phyloP scores from a whole-genome alignment of 2,329 filamentous ascomycete species.

The Teratosphaeria viscida region DNA sequence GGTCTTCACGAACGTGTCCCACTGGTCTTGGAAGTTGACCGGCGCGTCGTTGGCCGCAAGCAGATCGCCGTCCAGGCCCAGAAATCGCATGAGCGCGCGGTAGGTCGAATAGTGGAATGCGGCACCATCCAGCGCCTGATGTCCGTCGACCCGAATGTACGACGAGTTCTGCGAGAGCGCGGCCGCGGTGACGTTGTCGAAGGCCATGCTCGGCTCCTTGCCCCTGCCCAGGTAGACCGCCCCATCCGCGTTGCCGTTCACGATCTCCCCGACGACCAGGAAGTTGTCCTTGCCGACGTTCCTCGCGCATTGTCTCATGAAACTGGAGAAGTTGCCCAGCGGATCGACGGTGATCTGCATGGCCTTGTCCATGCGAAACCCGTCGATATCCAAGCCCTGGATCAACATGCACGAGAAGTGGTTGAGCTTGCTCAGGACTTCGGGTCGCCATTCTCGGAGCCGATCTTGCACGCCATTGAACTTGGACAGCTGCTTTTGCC shows the following conservation, averaged over 20 bases:
- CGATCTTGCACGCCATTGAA: conserved; percentile 59
- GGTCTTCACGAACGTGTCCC: conserved; percentile 46
- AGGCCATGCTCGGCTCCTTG: conserved; percentile 45
- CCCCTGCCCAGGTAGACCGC: conserved; percentile 54
- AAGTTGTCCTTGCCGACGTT: conserved; percentile 53
- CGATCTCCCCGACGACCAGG: conserved; percentile 54
- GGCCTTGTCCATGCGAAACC: conserved; percentile 57
- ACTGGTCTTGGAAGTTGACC: conserved; percentile 43
- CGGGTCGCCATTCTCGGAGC: conserved; percentile 52
- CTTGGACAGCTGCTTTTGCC: conserved; percentile 53
- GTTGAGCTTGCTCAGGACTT: conserved; percentile 47
- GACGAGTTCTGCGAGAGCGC: conserved; percentile 20
- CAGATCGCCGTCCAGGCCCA: conserved; percentile 50
- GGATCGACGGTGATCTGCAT: conserved; percentile 54
- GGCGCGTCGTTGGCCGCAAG: conserved; percentile 44
- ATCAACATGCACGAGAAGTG: conserved; percentile 56
- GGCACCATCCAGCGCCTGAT: conserved; percentile 47
- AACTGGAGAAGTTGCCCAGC: conserved; percentile 46
- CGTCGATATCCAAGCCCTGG: conserved; percentile 53
- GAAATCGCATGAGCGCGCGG: conserved; percentile 49
- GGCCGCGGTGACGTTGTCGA: conserved; percentile 37
- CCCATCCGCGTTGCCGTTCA: conserved; percentile 50
- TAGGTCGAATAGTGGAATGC: conserved; percentile 58
- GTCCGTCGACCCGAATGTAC: conserved; percentile 43
- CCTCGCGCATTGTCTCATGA: conserved; percentile 47